A percentile compares a stretch with the other conserved stretches of the same genome.
Conservation (phyloP, 1,139 yeast species). For the Hemisphaericaspora lyxosophila region DNA sequence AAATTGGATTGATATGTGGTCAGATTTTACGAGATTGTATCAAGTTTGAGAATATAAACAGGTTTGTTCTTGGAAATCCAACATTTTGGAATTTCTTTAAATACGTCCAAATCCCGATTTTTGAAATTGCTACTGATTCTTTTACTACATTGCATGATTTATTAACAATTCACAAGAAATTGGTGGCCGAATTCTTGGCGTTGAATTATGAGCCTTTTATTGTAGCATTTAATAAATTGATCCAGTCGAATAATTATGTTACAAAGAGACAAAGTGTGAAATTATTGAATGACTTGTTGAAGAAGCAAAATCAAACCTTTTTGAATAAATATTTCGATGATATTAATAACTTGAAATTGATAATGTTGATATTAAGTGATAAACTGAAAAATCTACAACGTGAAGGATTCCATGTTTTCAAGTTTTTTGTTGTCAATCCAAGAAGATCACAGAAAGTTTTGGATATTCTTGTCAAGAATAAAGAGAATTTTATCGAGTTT, state of each 20-base stretch:
- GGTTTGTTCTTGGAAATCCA: constrained; percentile 52
- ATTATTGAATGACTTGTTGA: constrained; percentile 68
- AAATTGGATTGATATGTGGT: constrained; percentile 74
- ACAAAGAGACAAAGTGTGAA: constrained; percentile 89
- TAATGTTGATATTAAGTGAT: constrained; percentile 85
- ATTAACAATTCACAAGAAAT: constrained; percentile 64
- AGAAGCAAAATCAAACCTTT: constrained; percentile 67
- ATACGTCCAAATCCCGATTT: constrained; percentile 71
- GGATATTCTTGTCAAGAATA: constrained; percentile 81
- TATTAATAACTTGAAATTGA: constrained; percentile 76
- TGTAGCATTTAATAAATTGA: constrained; percentile 60
- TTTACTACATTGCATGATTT: constrained; percentile 74
- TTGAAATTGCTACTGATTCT: constrained; percentile 89
- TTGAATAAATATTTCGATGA: constrained; percentile 79
- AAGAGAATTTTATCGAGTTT: constrained; percentile 70
- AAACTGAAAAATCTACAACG: constrained; percentile 84
- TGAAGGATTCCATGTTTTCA: constrained; percentile 92
- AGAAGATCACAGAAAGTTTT: constrained; percentile 75
- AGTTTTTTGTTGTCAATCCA: constrained; percentile 93
- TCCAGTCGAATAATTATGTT: constrained; percentile 80
- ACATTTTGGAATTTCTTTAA: constrained; percentile 81
- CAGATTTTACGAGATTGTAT: constrained; percentile 82
- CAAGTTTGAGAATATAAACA: constrained; percentile 70
- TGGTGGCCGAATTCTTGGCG: constrained; percentile 69
- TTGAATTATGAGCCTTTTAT: constrained; percentile 58